These are phyloP conservation scores for Stromatinia cepivora DNA, from an alignment of 2,329 filamentous ascomycete species.

Conservation along the genomic window DNA sequence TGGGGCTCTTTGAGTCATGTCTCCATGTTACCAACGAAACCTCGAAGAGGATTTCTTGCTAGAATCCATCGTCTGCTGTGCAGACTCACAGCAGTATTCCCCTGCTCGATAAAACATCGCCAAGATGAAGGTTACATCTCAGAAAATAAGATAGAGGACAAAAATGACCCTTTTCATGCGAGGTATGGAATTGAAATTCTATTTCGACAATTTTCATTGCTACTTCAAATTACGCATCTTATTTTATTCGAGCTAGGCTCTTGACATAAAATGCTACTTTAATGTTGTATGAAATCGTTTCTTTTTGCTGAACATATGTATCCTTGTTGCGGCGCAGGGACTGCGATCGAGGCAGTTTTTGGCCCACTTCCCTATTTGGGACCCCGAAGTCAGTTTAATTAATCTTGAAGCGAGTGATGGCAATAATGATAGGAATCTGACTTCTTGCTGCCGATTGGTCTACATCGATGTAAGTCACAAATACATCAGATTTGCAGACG, in stretches of 20 bases:
- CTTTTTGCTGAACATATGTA: not conserved
- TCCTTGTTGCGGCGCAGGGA: not conserved
- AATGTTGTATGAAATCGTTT: not conserved
- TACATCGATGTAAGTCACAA: not conserved
- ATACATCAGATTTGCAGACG: not conserved
- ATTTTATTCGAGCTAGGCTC: not conserved
- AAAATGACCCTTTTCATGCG: not conserved
- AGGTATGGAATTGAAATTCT: conserved; percentile 1
- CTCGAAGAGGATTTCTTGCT: not conserved
- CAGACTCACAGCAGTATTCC: not conserved
- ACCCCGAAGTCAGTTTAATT: not conserved
- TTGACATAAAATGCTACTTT: not conserved
- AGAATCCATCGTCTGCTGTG: not conserved
- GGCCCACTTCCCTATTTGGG: not conserved
- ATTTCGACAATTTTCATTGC: not conserved
- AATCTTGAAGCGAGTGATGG: not conserved
- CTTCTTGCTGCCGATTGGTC: not conserved
- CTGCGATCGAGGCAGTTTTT: not conserved
- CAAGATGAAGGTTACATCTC: not conserved
- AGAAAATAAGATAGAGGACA: not conserved
- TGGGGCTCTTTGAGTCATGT: not conserved
- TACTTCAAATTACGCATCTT: not conserved
- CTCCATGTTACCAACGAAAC: not conserved
- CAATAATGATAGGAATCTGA: not conserved
- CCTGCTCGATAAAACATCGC: not conserved